phyloP scores from a whole-genome alignment of 345 rosid genomes.

The Jatropha curcas region DNA sequence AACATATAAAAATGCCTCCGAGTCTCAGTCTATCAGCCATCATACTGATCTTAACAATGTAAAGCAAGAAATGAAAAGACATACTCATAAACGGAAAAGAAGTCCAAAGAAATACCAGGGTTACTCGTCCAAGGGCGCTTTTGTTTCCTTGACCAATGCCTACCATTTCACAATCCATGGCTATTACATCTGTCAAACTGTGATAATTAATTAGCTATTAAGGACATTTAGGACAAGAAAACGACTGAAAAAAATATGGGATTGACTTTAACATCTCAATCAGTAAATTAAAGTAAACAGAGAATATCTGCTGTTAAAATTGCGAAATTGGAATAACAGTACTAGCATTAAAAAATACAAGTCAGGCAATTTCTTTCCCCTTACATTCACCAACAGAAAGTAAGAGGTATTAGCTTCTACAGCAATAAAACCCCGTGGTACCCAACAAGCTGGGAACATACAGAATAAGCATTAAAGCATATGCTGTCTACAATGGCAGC shows the following conservation, averaged over 20 bases:
- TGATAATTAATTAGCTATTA: constrained; percentile 24
- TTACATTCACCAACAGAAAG: not conserved
- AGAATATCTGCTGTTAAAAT: not conserved
- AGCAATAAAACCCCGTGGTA: not conserved
- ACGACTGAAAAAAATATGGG: not conserved
- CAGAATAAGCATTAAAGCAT: not conserved
- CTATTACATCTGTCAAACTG: constrained; percentile 86
- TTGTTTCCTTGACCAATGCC: constrained; percentile 85
- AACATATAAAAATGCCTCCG: not conserved
- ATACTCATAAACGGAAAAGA: not conserved
- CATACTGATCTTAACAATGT: constrained; percentile 2
- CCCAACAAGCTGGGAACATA: not conserved
- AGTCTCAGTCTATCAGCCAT: not conserved
- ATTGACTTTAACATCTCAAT: constrained; percentile 1
- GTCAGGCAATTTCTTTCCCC: not conserved
- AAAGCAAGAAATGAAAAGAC: not conserved
- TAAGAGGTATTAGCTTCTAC: not conserved
- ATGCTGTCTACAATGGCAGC: not conserved
- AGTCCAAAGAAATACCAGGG: constrained; percentile 55
- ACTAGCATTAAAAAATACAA: not conserved
- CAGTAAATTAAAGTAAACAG: not conserved
- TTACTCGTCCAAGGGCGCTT: constrained; percentile 93
- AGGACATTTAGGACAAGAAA: constrained; percentile 2
- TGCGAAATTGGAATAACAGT: not conserved
- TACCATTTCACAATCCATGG: constrained; percentile 99